Evolutionary conservation across 2,329 filamentous ascomycete species (phyloP).

Genomic region (Penicillium sp.): DNA sequence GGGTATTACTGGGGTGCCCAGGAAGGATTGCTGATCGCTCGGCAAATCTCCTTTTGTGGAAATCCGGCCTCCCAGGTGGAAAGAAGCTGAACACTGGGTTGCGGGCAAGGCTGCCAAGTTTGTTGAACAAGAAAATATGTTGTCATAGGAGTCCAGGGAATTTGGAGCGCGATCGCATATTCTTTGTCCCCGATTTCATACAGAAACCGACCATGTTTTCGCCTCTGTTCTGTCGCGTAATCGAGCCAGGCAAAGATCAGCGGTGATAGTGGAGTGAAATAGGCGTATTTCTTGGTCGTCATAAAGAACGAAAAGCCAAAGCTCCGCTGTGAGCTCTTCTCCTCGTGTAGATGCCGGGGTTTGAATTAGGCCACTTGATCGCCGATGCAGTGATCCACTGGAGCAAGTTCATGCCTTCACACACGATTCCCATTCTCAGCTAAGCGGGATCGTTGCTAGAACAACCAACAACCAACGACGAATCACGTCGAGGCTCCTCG

Average conservation of each 20-base stretch:
- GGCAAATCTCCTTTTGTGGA: slow-evolving; percentile 15
- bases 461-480: slow-evolving; percentile 4
- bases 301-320: slow-evolving; percentile 7
- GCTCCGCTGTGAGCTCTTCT: slow-evolving; percentile 11
- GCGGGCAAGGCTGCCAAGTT: background rate
- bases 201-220: background rate
- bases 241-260: slow-evolving; percentile 18
- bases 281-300: slow-evolving; percentile 10
- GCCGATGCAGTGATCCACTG: slow-evolving; percentile 17
- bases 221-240: slow-evolving; percentile 10
- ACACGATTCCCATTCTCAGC: slow-evolving; percentile 6
- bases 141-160: background rate
- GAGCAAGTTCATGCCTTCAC: slow-evolving; percentile 7
- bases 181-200: background rate
- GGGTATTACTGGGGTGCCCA: no score
- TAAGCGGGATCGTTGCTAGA: slow-evolving; percentile 16
- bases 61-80: background rate
- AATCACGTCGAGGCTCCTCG: background rate
- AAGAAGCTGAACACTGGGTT: slow-evolving; percentile 6
- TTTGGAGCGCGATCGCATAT: background rate
- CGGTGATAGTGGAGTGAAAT: slow-evolving; percentile 12
- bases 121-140: background rate
- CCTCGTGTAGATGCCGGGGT: slow-evolving; percentile 1
- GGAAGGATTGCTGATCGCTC: slow-evolving; percentile 16
- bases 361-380: slow-evolving; percentile 15